These are phyloP conservation scores for Ogataea henricii DNA, from an alignment of 805 yeast genomes.

Conservation along the genomic window DNA sequence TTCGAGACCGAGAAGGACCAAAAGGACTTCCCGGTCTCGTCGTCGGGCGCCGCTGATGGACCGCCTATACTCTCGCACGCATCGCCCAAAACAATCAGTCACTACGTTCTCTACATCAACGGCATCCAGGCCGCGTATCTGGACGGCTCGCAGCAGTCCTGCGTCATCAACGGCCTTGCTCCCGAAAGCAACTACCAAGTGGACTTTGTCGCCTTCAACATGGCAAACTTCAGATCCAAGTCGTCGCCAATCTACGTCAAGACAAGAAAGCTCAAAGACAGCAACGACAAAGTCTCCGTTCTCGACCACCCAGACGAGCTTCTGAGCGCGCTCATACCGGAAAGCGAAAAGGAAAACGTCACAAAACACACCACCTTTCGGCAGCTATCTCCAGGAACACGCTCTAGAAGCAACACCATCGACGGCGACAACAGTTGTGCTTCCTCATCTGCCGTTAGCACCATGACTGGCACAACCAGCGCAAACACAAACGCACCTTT, in stretches of 20 bases:
- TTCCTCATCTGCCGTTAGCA: neutral
- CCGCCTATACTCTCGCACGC: constrained; percentile 28
- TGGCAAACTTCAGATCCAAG: constrained; percentile 41
- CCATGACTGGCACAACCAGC: neutral
- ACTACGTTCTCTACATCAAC: constrained; percentile 41
- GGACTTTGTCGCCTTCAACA: constrained; percentile 45
- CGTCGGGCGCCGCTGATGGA: constrained; percentile 16
- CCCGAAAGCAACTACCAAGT: constrained; percentile 43
- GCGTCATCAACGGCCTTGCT: constrained; percentile 35
- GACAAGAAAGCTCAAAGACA: constrained; percentile 32
- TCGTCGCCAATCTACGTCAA: constrained; percentile 43
- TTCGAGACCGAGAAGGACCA: constrained; percentile 13
- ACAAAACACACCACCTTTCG: constrained; percentile 33
- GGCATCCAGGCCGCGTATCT: constrained; percentile 39
- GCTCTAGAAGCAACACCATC: constrained; percentile 40
- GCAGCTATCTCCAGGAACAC: constrained; percentile 25
- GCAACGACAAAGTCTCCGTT: constrained; percentile 21
- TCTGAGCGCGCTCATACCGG: constrained; percentile 37
- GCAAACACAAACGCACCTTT: neutral
- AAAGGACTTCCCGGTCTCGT: neutral
- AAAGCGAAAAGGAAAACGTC: constrained; percentile 33
- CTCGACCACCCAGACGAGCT: constrained; percentile 42
- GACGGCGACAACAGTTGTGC: constrained; percentile 21
- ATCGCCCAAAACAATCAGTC: constrained; percentile 32
- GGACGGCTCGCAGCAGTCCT: constrained; percentile 39